Conservation (phyloP, 345 rosid genomes). For the Ailanthus altissimus region DNA sequence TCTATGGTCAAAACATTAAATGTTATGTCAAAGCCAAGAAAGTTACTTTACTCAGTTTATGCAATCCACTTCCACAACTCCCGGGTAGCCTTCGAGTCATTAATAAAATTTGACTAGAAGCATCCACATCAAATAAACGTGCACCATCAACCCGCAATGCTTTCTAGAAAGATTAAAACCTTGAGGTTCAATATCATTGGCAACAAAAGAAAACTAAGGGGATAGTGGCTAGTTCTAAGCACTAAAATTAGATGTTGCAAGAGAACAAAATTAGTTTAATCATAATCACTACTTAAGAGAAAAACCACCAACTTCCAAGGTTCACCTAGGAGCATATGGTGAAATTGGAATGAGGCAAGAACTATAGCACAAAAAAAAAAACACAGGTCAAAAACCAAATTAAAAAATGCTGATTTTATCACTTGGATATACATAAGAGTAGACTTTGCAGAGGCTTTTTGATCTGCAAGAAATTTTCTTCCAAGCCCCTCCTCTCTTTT, state of each 20-base stretch:
- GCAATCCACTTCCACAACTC: constrained; percentile 53
- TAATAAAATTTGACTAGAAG: constrained; percentile 48
- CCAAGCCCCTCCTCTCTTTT: not conserved
- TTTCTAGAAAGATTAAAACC: constrained; percentile 35
- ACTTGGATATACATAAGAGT: not conserved
- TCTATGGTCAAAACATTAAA: constrained; percentile 11
- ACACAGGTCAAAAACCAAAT: not conserved
- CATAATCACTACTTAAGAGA: not conserved
- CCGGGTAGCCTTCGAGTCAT: constrained; percentile 64
- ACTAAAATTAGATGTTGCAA: not conserved
- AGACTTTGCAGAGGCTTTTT: not conserved
- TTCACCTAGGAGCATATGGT: not conserved
- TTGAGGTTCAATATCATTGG: constrained; percentile 9
- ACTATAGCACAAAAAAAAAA: not conserved
- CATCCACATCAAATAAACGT: constrained; percentile 76
- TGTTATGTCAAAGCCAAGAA: constrained; percentile 24
- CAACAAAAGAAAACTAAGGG: not conserved
- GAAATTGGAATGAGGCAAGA: not conserved
- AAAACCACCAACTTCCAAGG: not conserved
- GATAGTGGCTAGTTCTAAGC: not conserved
- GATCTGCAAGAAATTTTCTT: not conserved
- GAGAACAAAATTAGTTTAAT: not conserved
- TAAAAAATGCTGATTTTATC: not conserved
- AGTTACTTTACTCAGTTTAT: constrained; percentile 69
- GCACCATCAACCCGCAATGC: constrained; percentile 67